A percentile compares a stretch with the other conserved stretches of the same genome.
phyloP scores from a whole-genome alignment of 352 stramenopile genomes.

The Phytophthora syringae region DNA sequence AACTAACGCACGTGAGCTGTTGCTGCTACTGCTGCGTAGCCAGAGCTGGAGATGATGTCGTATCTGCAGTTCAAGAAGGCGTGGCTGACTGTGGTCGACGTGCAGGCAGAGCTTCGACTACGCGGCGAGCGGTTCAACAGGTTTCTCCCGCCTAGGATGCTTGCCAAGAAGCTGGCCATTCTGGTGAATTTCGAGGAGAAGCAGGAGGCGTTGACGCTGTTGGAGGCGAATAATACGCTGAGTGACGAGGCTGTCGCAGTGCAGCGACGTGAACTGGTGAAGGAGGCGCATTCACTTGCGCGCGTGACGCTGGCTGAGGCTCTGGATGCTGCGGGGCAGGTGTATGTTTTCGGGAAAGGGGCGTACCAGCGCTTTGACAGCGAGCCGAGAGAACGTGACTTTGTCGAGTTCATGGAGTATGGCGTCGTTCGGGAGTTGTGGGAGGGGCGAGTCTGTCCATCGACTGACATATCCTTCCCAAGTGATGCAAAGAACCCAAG shows the following conservation, averaged over 20 bases:
- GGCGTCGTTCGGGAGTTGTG: slow-evolving; percentile 59
- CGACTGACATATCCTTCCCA: neutral
- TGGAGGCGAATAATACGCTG: slow-evolving; percentile 60
- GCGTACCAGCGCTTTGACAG: slow-evolving; percentile 70
- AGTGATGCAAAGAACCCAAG: neutral
- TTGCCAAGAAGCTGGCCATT: slow-evolving; percentile 71
- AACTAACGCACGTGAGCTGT: slow-evolving; percentile 1
- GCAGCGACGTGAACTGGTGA: slow-evolving; percentile 54
- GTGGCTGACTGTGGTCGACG: slow-evolving; percentile 73
- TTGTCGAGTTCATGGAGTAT: slow-evolving; percentile 83
- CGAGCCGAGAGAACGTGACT: slow-evolving; percentile 58
- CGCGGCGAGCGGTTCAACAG: slow-evolving; percentile 74
- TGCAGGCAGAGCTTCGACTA: slow-evolving; percentile 62
- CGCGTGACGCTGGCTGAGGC: slow-evolving; percentile 56
- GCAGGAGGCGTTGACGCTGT: slow-evolving; percentile 59
- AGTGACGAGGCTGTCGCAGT: slow-evolving; percentile 53
- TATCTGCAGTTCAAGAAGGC: slow-evolving; percentile 81
- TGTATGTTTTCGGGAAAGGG: slow-evolving; percentile 82
- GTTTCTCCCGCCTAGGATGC: slow-evolving; percentile 51
- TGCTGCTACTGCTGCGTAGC: slow-evolving; percentile 30
- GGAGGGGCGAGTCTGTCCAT: slow-evolving; percentile 57
- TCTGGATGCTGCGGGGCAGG: slow-evolving; percentile 75
- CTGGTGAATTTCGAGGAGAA: slow-evolving; percentile 76
- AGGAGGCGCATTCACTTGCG: slow-evolving; percentile 54
- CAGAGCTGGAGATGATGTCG: slow-evolving; percentile 70